These are phyloP conservation scores for Parietaria judaica DNA, from an alignment of 306 rosid genomes.

Conservation along the genomic window DNA sequence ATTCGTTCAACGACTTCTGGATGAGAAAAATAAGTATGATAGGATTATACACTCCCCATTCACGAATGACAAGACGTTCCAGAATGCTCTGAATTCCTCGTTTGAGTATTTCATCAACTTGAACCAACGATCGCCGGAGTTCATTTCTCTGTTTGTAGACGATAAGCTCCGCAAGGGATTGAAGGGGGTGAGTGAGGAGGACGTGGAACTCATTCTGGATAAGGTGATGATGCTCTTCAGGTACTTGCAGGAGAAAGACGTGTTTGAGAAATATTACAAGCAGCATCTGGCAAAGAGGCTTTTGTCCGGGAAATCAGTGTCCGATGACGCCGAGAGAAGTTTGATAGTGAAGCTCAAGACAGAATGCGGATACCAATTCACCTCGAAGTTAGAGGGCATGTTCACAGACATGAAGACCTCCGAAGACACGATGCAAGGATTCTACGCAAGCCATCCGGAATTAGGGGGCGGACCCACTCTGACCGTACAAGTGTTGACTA, in stretches of 20 bases:
- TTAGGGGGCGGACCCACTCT: constrained; percentile 67
- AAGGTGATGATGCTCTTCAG: constrained; percentile 81
- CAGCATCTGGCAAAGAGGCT: constrained; percentile 90
- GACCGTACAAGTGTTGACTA: constrained; percentile 68
- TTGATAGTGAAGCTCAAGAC: constrained; percentile 82
- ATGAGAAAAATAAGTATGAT: constrained; percentile 74
- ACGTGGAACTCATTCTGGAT: constrained; percentile 72
- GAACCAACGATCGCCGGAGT: constrained; percentile 68
- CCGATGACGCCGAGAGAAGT: constrained; percentile 83
- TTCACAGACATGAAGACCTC: constrained; percentile 79
- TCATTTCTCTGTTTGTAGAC: constrained; percentile 75
- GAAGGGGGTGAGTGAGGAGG: constrained; percentile 87
- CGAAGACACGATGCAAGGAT: constrained; percentile 73
- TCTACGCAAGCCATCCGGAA: constrained; percentile 43
- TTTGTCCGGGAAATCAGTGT: constrained; percentile 65
- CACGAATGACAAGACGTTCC: constrained; percentile 82
- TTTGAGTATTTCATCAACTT: constrained; percentile 71
- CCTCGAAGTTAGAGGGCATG: constrained; percentile 81
- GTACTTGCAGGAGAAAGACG: constrained; percentile 74
- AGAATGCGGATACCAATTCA: constrained; percentile 74
- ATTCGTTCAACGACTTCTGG: constrained; percentile 72
- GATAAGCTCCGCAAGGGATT: constrained; percentile 75
- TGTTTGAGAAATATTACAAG: constrained; percentile 73
- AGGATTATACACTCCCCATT: constrained; percentile 56
- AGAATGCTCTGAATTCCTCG: constrained; percentile 83